phyloP scores from a whole-genome alignment of 768 basidiomycete species.

The Collybiopsis luxurians region DNA sequence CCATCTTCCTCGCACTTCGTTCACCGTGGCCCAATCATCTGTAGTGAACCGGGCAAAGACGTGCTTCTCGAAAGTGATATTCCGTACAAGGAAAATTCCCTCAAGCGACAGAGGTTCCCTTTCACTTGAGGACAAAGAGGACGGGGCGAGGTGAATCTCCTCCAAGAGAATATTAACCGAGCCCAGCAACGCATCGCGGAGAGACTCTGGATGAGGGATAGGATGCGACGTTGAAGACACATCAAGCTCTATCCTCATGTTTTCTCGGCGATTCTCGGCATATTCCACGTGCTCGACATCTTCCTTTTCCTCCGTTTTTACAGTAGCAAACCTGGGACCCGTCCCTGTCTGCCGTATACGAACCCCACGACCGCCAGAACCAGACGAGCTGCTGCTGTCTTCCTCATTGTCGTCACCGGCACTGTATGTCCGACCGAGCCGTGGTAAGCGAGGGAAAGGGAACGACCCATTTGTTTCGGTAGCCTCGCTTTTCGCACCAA shows the following conservation, averaged over 20 bases:
- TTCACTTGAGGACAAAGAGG: not conserved
- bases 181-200: not conserved
- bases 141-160: not conserved
- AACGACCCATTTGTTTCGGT: not conserved
- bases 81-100: conserved; percentile 81
- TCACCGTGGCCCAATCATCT: conserved; percentile 92
- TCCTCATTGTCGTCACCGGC: not conserved
- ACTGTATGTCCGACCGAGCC: not conserved
- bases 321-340: conserved; percentile 1
- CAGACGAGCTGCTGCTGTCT: not conserved
- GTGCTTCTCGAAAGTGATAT: conserved; percentile 83
- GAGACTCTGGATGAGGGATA: not conserved
- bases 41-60: conserved; percentile 87
- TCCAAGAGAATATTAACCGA: not conserved
- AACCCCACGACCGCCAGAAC: not conserved
- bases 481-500: not conserved
- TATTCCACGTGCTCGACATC: not conserved
- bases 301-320: not conserved
- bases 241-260: not conserved
- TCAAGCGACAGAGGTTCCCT: conserved; percentile 13
- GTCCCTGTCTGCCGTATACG: not conserved
- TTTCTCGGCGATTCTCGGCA: not conserved
- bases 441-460: conserved; percentile 2
- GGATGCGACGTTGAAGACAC: not conserved
- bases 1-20: conserved; percentile 66